A percentile compares a stretch with the other conserved stretches of the same genome.
These are phyloP conservation scores for Eimeria praecox DNA, from an alignment of 169 alveolate species.

Conservation along the genomic window DNA sequence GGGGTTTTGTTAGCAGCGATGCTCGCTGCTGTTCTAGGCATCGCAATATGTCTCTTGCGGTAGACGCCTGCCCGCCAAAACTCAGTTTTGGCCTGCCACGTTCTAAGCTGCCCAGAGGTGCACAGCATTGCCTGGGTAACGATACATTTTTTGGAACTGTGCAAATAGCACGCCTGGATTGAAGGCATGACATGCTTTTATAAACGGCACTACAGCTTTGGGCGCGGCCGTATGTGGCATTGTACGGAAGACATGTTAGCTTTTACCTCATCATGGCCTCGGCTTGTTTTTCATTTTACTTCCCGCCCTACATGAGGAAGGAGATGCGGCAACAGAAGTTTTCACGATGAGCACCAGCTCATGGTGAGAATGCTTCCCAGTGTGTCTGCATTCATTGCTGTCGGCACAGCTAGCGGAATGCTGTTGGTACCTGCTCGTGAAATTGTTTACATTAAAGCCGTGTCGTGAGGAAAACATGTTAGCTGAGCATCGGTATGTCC, in stretches of 20 bases:
- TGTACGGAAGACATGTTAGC: background rate
- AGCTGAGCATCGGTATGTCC: too few relatives aligned
- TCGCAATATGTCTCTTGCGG: background rate
- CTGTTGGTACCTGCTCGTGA: background rate
- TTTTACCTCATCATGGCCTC: background rate
- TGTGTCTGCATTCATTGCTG: background rate
- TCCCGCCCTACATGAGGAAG: background rate
- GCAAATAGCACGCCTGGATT: background rate
- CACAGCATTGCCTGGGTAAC: background rate
- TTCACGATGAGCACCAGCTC: background rate
- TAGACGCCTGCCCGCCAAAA: background rate
- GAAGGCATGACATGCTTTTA: background rate
- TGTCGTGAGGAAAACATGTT: background rate
- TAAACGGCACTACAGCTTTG: background rate
- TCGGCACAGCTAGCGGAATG: background rate
- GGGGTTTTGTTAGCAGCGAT: background rate
- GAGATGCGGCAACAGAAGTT: background rate
- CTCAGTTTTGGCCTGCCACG: background rate
- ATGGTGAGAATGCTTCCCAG: background rate
- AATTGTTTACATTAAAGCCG: background rate
- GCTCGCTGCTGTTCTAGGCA: conserved; percentile 33
- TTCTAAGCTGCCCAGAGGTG: background rate
- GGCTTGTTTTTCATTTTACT: background rate
- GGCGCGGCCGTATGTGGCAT: background rate
- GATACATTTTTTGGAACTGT: background rate